Evolutionary conservation across 2,329 filamentous ascomycete species (phyloP).

Genomic region (Aureobasidium subglaciale): DNA sequence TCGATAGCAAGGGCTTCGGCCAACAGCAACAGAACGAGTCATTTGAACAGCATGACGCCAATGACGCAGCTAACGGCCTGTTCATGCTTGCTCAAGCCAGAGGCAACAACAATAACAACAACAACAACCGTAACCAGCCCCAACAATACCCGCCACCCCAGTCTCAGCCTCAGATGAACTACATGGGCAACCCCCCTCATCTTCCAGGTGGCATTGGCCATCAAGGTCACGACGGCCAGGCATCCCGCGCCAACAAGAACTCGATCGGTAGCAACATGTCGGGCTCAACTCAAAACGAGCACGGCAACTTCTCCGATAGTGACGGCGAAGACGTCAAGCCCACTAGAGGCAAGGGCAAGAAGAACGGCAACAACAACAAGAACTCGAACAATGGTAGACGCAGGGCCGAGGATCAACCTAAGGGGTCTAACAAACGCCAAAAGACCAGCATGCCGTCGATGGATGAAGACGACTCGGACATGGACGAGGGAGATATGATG

Average conservation of each 20-base stretch:
- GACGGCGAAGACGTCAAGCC: slow-evolving; percentile 59
- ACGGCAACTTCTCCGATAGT: slow-evolving; percentile 65
- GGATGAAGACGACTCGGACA: slow-evolving; percentile 49
- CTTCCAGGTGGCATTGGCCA: slow-evolving; percentile 41
- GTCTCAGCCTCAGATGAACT: slow-evolving; percentile 31
- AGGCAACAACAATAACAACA: slow-evolving; percentile 45
- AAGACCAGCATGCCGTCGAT: slow-evolving; percentile 46
- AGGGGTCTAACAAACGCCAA: slow-evolving; percentile 67
- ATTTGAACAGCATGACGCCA: slow-evolving; percentile 81
- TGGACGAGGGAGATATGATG: slow-evolving; percentile 45
- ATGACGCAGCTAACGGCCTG: slow-evolving; percentile 89
- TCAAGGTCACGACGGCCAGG: slow-evolving; percentile 20
- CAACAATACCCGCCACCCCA: slow-evolving; percentile 38
- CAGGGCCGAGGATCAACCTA: slow-evolving; percentile 66
- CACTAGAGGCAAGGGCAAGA: slow-evolving; percentile 63
- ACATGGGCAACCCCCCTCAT: slow-evolving; percentile 31
- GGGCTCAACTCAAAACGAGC: slow-evolving; percentile 37
- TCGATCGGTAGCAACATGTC: slow-evolving; percentile 56
- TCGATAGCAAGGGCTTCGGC: slow-evolving; percentile 19
- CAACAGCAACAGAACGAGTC: slow-evolving; percentile 47
- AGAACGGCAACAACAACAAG: slow-evolving; percentile 47
- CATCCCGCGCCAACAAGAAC: slow-evolving; percentile 36
- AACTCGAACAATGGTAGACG: slow-evolving; percentile 58
- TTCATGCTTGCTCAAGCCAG: slow-evolving; percentile 78
- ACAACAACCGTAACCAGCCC: slow-evolving; percentile 46